phyloP scores from a whole-genome alignment of 2,329 filamentous ascomycete species.

The Fusarium brevicatenulatum region DNA sequence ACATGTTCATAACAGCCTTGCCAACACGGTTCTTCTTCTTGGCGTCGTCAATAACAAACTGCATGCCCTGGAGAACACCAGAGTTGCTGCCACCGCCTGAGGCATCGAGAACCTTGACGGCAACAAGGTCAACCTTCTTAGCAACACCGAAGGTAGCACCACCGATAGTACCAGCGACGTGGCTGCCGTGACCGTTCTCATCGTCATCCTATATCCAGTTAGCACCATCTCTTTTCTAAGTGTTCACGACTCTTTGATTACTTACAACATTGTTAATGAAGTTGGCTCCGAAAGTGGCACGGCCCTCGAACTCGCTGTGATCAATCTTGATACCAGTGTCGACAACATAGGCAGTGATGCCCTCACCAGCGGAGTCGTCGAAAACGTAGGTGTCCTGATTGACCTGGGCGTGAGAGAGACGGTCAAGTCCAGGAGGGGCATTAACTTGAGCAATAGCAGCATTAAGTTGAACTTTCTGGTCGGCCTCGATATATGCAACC shows the following conservation, averaged over 20 bases:
- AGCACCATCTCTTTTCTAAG: neutral
- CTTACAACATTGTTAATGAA: slow-evolving; percentile 59
- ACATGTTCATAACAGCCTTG: slow-evolving; percentile 72
- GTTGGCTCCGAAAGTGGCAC: slow-evolving; percentile 64
- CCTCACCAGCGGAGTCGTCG: slow-evolving; percentile 61
- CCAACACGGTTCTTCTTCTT: slow-evolving; percentile 53
- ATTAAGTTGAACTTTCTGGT: slow-evolving; percentile 56
- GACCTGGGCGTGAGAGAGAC: slow-evolving; percentile 58
- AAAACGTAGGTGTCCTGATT: slow-evolving; percentile 55
- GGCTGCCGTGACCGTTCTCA: slow-evolving; percentile 71
- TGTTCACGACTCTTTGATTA: slow-evolving; percentile 7
- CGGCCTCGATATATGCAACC: slow-evolving; percentile 65
- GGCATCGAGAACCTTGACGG: slow-evolving; percentile 70
- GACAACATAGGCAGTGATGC: slow-evolving; percentile 71
- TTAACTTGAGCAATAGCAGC: slow-evolving; percentile 61
- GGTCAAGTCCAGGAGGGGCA: slow-evolving; percentile 63
- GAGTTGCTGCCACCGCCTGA: slow-evolving; percentile 51
- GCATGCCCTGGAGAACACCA: slow-evolving; percentile 66
- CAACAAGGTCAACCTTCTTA: slow-evolving; percentile 56
- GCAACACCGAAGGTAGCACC: slow-evolving; percentile 70
- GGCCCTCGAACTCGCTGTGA: slow-evolving; percentile 67
- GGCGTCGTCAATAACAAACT: slow-evolving; percentile 63
- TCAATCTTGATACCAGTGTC: slow-evolving; percentile 70
- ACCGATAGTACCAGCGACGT: slow-evolving; percentile 71
- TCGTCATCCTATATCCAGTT: slow-evolving; percentile 56